Percentiles rank a stretch among this genome's conserved stretches.
Evolutionary conservation across 2,329 filamentous ascomycete genomes (phyloP).

Genomic region (Samsoniella hepiali): DNA sequence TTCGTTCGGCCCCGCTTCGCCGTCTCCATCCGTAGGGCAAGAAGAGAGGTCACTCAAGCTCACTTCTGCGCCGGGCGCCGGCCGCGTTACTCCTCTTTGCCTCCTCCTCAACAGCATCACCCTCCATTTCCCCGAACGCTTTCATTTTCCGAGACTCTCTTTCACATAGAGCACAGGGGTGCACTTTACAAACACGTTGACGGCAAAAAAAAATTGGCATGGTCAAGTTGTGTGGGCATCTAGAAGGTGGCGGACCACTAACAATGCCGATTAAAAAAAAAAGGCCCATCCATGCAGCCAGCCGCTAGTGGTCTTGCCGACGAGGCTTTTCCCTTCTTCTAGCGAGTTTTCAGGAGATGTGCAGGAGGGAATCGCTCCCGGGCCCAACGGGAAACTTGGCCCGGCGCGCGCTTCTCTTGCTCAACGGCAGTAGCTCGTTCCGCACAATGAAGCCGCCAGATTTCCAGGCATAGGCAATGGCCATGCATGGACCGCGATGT

Average conservation of each 20-base stretch:
- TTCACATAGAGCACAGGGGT: background rate
- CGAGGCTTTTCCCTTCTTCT: background rate
- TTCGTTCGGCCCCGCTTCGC: background rate
- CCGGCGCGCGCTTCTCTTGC: background rate
- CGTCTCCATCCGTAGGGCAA: background rate
- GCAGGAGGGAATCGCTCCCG: constrained; percentile 5
- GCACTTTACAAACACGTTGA: background rate
- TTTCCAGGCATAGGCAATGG: background rate
- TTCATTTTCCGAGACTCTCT: background rate
- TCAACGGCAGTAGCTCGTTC: background rate
- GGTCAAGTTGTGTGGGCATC: background rate
- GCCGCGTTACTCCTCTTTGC: background rate
- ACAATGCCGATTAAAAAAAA: background rate
- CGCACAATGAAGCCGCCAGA: background rate
- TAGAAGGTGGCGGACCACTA: background rate
- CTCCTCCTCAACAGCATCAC: background rate
- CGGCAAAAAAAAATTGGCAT: background rate
- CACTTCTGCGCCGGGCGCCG: background rate
- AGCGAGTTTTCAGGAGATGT: background rate
- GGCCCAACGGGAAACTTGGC: background rate
- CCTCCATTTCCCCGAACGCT: background rate
- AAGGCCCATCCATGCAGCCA: background rate
- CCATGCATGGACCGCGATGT: background rate
- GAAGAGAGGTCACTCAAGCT: background rate
- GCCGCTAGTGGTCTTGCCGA: background rate